Base-by-base conservation (phyloP, 306 rosid species). In the Malus fusca region DNA sequence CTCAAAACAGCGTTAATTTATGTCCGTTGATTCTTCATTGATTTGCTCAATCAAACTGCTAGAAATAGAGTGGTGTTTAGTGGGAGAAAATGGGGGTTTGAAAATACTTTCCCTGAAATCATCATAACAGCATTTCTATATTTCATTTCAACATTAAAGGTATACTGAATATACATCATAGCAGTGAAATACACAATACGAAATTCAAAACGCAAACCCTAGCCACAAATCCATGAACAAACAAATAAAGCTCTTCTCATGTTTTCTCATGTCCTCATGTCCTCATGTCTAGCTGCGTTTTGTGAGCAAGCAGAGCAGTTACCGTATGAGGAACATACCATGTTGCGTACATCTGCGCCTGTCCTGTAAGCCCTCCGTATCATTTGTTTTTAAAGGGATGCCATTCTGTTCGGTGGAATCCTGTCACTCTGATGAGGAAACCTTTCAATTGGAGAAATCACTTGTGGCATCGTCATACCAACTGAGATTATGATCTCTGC, bases 401-500 rank as follows among this genome's bases (percentile, higher is more conserved):
- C 78, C 44, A 89, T 86, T 88, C 92, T 83, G 75, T 80, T 89
- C 58, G 88, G 67, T 8, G 88, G 80, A 63, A 86, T 82, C 86
- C 90, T 85, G 59, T 88, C 88, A 44, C 67, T 80, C 76, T 72
- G 88, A 28, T 76, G 81, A 66, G 88, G 59, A 81, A 37, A 59
- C 84, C 92, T 87, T 75, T 89, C 90, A 22, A 79, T 35, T 0
- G 93, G 95, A 76, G 98, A 89, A 68, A 93, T 90, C 80, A 82
- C 77, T 75, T 87, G 95, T 9, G 98, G 98, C 98, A 93, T 90
- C 4, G 98, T 85, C 98, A 93, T 93, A 66, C 98, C 96, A 23
- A 91, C 96, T 21, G 98, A 93, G 81, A 93, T 90, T 74, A 93
- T 89, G 77, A 90, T 90, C 86, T 90, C 98, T 93, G 96, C 90